These are phyloP conservation scores for Leccinum arenicola DNA, from an alignment of 768 basidiomycete genomes.

Conservation along the genomic window DNA sequence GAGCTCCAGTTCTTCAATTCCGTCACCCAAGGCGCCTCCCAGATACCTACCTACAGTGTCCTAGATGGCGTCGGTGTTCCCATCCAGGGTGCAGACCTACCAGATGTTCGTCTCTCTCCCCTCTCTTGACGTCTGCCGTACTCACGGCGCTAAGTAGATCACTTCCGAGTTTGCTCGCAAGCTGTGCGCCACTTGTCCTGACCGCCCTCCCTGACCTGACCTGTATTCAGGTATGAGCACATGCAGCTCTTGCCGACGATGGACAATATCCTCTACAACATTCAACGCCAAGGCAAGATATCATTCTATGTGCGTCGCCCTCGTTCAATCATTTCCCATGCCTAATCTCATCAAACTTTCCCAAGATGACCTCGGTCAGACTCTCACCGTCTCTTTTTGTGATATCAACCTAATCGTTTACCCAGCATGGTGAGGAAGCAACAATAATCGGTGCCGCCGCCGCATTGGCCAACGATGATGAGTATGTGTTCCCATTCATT, in stretches of 20 bases:
- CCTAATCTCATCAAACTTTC: constrained; percentile 5
- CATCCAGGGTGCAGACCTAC: constrained; percentile 69
- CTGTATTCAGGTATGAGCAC: constrained; percentile 56
- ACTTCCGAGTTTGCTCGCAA: constrained; percentile 63
- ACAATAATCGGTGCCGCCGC: constrained; percentile 88
- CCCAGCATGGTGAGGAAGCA: constrained; percentile 86
- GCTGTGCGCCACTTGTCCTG: constrained; percentile 39
- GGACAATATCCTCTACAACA: constrained; percentile 87
- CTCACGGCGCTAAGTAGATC: constrained; percentile 43
- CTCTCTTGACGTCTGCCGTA: not conserved
- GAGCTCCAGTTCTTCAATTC: constrained; percentile 80
- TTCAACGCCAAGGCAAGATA: constrained; percentile 92
- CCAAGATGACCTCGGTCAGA: constrained; percentile 80
- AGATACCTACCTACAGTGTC: constrained; percentile 84
- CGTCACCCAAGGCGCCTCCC: constrained; percentile 53
- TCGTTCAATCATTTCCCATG: not conserved
- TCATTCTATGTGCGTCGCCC: constrained; percentile 72
- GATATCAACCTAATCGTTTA: constrained; percentile 2
- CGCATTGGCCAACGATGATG: constrained; percentile 76
- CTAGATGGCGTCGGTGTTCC: constrained; percentile 77
- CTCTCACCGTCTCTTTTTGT: not conserved
- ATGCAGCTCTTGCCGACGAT: constrained; percentile 80
- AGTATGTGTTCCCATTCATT: constrained; percentile 49
- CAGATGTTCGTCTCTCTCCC: constrained; percentile 52
- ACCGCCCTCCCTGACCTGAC: not conserved